Evolutionary conservation across 129 eudicot species (phyloP).

Genomic region (Smallanthus sonchifolius): DNA sequence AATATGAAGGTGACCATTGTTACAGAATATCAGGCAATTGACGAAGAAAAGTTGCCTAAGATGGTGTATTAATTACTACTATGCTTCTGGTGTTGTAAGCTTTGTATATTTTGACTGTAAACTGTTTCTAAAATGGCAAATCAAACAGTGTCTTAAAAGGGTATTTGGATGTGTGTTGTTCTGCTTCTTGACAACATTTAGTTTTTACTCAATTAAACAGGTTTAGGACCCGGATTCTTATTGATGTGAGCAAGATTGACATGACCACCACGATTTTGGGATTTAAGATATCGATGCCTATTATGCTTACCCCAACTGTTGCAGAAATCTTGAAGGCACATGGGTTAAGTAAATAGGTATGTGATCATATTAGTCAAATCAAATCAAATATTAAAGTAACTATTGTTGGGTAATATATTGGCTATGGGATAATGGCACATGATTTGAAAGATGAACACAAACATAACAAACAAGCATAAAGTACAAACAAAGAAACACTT

Average conservation of each 20-base stretch:
- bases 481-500: too few species aligned
- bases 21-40: slow-evolving; percentile 77
- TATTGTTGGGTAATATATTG: too few species aligned
- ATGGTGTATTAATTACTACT: slow-evolving; percentile 87
- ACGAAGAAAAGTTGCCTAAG: slow-evolving; percentile 89
- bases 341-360: too few species aligned
- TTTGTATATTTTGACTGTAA: background rate
- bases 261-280: slow-evolving; percentile 80
- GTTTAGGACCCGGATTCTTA: slow-evolving; percentile 85
- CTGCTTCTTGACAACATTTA: background rate
- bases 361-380: too few species aligned
- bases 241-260: slow-evolving; percentile 91
- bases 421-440: too few species aligned
- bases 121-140: background rate
- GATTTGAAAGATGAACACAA: too few species aligned
- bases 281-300: slow-evolving; percentile 84
- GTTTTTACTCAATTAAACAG: slow-evolving; percentile 30
- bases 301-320: slow-evolving; percentile 98
- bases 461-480: too few species aligned
- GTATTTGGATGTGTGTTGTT: background rate
- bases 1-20: slow-evolving; percentile 78
- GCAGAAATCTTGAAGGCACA: slow-evolving; percentile 95
- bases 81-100: slow-evolving; percentile 93
- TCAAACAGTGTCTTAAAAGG: too few species aligned
- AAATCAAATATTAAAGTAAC: too few species aligned